Conservation (phyloP, 2,329 filamentous ascomycete genomes). For the Clarireedia monteithiana region DNA sequence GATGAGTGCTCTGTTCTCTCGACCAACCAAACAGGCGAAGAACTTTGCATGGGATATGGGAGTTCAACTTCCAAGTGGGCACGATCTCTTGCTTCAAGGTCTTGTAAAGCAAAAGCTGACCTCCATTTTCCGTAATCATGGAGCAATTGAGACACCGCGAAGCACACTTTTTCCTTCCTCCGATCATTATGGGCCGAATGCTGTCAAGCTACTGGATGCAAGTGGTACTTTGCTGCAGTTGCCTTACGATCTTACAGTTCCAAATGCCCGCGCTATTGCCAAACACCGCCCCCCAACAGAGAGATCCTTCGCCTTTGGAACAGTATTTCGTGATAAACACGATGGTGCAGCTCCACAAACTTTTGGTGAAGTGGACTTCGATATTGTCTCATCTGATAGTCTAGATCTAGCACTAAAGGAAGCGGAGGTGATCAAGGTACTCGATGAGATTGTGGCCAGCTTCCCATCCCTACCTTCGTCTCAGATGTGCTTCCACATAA, state of each 20-base stretch:
- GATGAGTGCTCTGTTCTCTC: slow-evolving; percentile 72
- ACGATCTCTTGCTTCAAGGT: slow-evolving; percentile 61
- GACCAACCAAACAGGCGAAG: slow-evolving; percentile 66
- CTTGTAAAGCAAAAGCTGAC: slow-evolving; percentile 68
- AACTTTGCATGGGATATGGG: slow-evolving; percentile 74
- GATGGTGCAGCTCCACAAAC: slow-evolving; percentile 75
- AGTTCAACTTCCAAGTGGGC: slow-evolving; percentile 42
- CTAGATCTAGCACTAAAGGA: slow-evolving; percentile 83
- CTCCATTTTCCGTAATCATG: slow-evolving; percentile 79
- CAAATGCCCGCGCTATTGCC: slow-evolving; percentile 77
- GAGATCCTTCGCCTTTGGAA: slow-evolving; percentile 80
- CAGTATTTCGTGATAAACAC: slow-evolving; percentile 72
- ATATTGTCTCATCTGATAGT: slow-evolving; percentile 79
- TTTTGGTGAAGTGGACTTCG: slow-evolving; percentile 89
- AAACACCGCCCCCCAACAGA: slow-evolving; percentile 60
- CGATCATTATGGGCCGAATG: slow-evolving; percentile 64
- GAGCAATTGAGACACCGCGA: slow-evolving; percentile 73
- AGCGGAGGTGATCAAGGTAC: slow-evolving; percentile 85
- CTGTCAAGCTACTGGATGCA: slow-evolving; percentile 72
- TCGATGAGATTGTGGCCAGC: slow-evolving; percentile 79
- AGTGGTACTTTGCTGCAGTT: slow-evolving; percentile 85
- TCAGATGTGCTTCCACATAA: slow-evolving; percentile 82
- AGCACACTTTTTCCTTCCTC: slow-evolving; percentile 77
- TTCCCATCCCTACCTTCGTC: slow-evolving; percentile 67
- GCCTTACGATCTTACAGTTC: slow-evolving; percentile 88